These are phyloP conservation scores for Umbilicus rupestris DNA, from an alignment of 164 flowering plant genomes.

Conservation along the genomic window DNA sequence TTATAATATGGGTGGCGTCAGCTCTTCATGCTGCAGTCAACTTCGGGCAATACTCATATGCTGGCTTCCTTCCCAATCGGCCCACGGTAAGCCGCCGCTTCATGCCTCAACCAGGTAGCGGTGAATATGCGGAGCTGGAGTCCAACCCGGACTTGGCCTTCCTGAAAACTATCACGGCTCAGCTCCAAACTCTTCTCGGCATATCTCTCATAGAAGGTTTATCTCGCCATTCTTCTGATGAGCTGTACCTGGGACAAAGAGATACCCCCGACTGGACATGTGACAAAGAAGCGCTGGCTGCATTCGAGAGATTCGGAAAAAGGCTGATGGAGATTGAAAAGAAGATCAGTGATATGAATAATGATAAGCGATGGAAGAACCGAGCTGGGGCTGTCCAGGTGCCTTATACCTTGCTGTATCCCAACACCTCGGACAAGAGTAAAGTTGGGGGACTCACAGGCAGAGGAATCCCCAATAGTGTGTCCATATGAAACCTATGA, in stretches of 20 bases:
- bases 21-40: slow-evolving; percentile 90
- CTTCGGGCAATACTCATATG: slow-evolving; percentile 85
- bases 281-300: slow-evolving; percentile 38
- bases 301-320: slow-evolving; percentile 47
- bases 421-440: slow-evolving; percentile 53
- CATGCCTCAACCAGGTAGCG: slow-evolving; percentile 72
- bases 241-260: slow-evolving; percentile 71
- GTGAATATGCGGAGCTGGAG: slow-evolving; percentile 55
- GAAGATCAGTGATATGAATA: slow-evolving; percentile 41
- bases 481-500: slow-evolving; percentile 34
- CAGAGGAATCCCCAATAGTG: slow-evolving; percentile 76
- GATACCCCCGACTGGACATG: slow-evolving; percentile 54
- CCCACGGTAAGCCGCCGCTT: slow-evolving; percentile 72
- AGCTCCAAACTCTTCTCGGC: slow-evolving; percentile 68
- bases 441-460: slow-evolving; percentile 58
- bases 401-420: slow-evolving; percentile 72
- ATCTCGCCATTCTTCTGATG: slow-evolving; percentile 71
- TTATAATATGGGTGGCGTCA: slow-evolving; percentile 75
- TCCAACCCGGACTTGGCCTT: slow-evolving; percentile 43
- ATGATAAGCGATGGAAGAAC: slow-evolving; percentile 41
- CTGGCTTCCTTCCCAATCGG: slow-evolving; percentile 78
- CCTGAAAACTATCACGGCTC: slow-evolving; percentile 64
- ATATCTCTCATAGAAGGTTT: slow-evolving; percentile 62
- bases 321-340: slow-evolving; percentile 44
- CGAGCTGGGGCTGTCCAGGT: slow-evolving; percentile 60